Conservation (phyloP, 345 rosid genomes). For the Eucalyptus microcorys region DNA sequence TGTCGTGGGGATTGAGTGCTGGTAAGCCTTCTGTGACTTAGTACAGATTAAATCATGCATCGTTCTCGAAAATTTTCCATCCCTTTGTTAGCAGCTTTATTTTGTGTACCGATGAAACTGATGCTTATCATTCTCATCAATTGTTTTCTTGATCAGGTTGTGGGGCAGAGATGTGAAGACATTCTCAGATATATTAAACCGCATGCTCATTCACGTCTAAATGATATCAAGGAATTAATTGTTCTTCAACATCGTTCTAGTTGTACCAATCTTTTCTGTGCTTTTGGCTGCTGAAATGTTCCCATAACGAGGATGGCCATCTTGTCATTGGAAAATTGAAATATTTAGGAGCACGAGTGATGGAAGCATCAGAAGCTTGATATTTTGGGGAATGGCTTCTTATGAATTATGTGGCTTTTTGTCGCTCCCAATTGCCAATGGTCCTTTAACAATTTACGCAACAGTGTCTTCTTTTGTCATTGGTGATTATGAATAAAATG, state of each 20-base stretch:
- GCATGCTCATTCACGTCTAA: constrained; percentile 11
- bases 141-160: constrained; percentile 34
- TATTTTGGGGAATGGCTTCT: neutral
- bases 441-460: neutral
- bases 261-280: neutral
- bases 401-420: neutral
- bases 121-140: neutral
- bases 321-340: neutral
- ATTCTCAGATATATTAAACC: constrained; percentile 47
- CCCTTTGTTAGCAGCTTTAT: neutral
- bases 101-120: neutral
- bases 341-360: neutral
- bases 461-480: neutral
- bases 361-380: neutral
- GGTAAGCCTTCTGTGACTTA: constrained; percentile 21
- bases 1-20: constrained; percentile 63
- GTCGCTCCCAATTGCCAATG: neutral
- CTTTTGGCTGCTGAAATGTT: neutral
- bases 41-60: neutral
- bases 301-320: neutral
- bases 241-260: neutral
- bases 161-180: constrained; percentile 71
- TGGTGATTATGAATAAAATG: neutral
- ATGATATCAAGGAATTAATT: neutral
- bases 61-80: neutral